phyloP scores from a whole-genome alignment of 192 early-diverging fungal species.

The Funneliformis mosseae region DNA sequence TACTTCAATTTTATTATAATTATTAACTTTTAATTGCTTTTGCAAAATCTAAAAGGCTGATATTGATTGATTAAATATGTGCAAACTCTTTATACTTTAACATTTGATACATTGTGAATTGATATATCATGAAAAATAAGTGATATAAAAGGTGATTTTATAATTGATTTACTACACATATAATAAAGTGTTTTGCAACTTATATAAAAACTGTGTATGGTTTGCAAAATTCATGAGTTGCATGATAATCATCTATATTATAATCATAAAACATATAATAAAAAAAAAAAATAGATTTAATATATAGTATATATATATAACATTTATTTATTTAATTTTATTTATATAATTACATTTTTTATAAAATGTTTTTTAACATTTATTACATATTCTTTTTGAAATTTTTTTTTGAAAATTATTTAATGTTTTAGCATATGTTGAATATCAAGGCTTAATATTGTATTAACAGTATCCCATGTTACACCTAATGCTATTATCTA shows the following conservation, averaged over 20 bases:
- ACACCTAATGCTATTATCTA: background rate
- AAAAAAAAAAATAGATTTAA: too few species aligned
- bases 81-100: background rate
- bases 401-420: background rate
- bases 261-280: too few species aligned
- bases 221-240: background rate
- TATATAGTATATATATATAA: too few species aligned
- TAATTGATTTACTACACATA: background rate
- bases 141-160: background rate
- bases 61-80: background rate
- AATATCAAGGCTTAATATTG: background rate
- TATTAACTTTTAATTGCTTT: background rate
- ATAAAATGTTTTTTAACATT: background rate
- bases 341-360: background rate
- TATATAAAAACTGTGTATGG: background rate
- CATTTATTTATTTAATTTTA: too few species aligned
- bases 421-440: background rate
- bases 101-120: background rate
- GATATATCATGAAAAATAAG: background rate
- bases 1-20: slow-evolving; percentile 1
- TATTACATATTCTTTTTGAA: background rate
- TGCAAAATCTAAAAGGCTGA: background rate
- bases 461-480: background rate
- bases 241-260: too few species aligned
- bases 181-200: background rate